phyloP scores from a whole-genome alignment of 352 stramenopile genomes.

The Globisporangium emineosum region DNA sequence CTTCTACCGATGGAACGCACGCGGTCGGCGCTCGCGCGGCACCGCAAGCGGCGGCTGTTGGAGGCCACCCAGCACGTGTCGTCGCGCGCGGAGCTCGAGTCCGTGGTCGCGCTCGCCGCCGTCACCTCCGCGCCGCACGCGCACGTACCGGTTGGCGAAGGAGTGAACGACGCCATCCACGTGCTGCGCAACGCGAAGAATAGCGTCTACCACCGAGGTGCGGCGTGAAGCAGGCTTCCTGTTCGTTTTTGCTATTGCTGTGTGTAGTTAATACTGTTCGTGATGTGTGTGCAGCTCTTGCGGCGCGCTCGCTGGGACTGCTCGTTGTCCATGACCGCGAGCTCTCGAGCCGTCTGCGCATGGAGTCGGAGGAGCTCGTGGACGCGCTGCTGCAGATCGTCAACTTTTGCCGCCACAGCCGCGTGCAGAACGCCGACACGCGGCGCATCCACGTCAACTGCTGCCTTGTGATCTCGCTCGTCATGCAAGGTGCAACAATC shows the following conservation, averaged over 20 bases:
- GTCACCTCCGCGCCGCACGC: slow-evolving; percentile 13
- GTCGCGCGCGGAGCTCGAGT: slow-evolving; percentile 24
- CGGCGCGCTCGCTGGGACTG: slow-evolving; percentile 60
- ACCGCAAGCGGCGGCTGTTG: slow-evolving; percentile 52
- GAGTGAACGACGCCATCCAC: slow-evolving; percentile 31
- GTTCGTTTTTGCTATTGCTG: background rate
- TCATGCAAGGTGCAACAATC: slow-evolving; percentile 48
- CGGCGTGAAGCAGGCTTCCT: background rate
- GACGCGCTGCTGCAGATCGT: slow-evolving; percentile 75
- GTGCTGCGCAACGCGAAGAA: slow-evolving; percentile 65
- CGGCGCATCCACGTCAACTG: slow-evolving; percentile 78
- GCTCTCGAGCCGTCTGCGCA: slow-evolving; percentile 36
- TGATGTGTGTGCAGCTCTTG: slow-evolving; percentile 32
- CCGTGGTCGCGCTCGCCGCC: slow-evolving; percentile 30
- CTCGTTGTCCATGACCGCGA: slow-evolving; percentile 42
- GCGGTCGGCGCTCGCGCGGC: slow-evolving; percentile 48
- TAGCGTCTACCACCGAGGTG: slow-evolving; percentile 59
- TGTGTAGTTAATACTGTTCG: background rate
- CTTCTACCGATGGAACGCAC: slow-evolving; percentile 31
- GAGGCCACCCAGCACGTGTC: slow-evolving; percentile 58
- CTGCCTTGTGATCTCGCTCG: slow-evolving; percentile 80
- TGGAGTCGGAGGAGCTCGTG: slow-evolving; percentile 67
- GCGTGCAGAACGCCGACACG: slow-evolving; percentile 47
- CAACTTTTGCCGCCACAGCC: slow-evolving; percentile 48
- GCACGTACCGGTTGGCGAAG: background rate